Evolutionary conservation across 2,329 filamentous ascomycete genomes (phyloP), one percentile per base, ranked within the genome.

Genomic region (Ophiostoma ips): DNA sequence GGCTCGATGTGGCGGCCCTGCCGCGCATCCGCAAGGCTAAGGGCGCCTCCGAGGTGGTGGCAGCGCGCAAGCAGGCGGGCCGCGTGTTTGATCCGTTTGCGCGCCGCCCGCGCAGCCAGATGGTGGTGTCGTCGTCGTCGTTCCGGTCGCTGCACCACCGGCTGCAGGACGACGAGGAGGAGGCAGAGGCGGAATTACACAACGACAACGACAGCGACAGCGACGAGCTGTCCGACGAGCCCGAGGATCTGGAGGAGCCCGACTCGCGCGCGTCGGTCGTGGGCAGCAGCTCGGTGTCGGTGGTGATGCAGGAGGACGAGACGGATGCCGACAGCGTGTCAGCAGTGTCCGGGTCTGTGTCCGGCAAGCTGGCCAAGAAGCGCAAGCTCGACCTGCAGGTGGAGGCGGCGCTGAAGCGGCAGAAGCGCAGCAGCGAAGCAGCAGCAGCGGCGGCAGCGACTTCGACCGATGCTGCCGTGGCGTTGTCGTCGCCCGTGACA

Each of bases 151-250:
- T 96, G 16, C 87, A 95, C 62, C 84, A 94, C 65, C 78, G 81
- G 33, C 71, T 92, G 54, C 76, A 84, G 56, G 77, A 84, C 60
- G 78, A 83, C 54, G 84, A 84, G 55, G 51, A 87, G 38, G 84
- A 84, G n/a, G 87, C 95, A 62, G 94, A 87, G 0, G 89, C 95
- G 56, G 89, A 94, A 57, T 88, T 95, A 50, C 69, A 65, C 2
- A 76, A 78, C 55, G 76, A 76, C 44, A 16, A 47, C 28, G 30
- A 45, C 43, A 34, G 30, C 30, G 43, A 45, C 43, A 19, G 16
- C n/a, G 46, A 87, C 38, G 84, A 83, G 15, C 87, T 95, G 63
- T 94, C 87, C 0, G 89, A 95, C 55, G 89, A 94, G 82, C 43
- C 87, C 89, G 61, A 94, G 86, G n/a, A n/a, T n/a, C n/a, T n/a